phyloP scores from a whole-genome alignment of 2,329 filamentous ascomycete genomes.

The Verticillium tricorpus region DNA sequence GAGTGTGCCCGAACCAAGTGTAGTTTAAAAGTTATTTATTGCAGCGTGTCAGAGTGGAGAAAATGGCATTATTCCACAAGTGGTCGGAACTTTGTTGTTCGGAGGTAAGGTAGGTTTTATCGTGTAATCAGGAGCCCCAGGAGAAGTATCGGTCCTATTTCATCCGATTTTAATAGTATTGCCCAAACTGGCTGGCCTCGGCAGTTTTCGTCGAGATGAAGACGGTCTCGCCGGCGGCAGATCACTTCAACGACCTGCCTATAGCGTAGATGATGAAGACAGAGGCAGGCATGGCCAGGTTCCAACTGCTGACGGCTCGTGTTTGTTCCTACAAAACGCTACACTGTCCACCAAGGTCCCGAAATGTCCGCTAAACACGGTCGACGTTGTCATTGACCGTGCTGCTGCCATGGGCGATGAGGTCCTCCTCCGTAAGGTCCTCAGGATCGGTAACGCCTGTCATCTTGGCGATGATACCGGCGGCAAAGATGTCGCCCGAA shows the following conservation, averaged over 20 bases:
- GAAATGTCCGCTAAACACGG: background rate
- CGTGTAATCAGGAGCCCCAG: background rate
- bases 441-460: constrained; percentile 27
- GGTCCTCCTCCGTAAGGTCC: background rate
- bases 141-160: background rate
- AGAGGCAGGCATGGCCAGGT: too few species aligned
- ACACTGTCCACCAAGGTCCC: too few species aligned
- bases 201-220: background rate
- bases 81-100: background rate
- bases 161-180: background rate
- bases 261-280: too few species aligned
- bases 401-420: background rate
- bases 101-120: background rate
- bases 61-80: background rate
- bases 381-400: background rate
- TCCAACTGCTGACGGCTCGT: too few species aligned
- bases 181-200: background rate
- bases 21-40: background rate
- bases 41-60: background rate
- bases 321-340: too few species aligned
- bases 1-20: background rate
- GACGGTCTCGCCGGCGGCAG: background rate
- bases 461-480: constrained; percentile 31
- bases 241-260: too few species aligned
- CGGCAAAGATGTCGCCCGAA: constrained; percentile 43